Base-by-base conservation (phyloP, 2,329 filamentous ascomycete species). In the Aspergillus tanneri region DNA sequence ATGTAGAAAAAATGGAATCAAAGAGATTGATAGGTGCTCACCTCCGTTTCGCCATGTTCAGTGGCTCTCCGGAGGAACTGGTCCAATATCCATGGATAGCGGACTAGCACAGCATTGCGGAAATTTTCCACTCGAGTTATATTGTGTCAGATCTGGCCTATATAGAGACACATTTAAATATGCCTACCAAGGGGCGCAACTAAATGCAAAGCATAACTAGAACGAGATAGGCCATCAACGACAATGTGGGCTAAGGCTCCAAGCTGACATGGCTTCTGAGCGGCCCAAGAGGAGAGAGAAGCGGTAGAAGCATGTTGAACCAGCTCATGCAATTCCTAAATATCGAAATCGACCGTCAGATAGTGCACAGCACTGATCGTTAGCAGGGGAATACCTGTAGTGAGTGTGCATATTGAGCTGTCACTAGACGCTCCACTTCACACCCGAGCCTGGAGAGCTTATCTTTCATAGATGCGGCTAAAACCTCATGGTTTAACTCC, bases 191-290 rank as follows among this genome's bases (percentile, higher is more conserved):
- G 72, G 28, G 57, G 62, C n/a, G 72, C 63, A 30, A 84, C 61
- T 22, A 83, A 67, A 23, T 71, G 66, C 46, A 82, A 57, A 4
- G 78, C 72, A 50, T 77, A 76, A 3, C 74, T 69, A 64, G 78
- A 80, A 37, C 74, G 70, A 25, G 76, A 71, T 27, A 83, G 62
- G 21, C 74, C 76, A 49, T 78, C 73, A 23, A 77, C 60, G n/a
- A 80, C 57, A 25, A 66, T 64, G n/a, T 64, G 66, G 11, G 71
- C 69, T 18, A 83, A 63, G 18, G 66, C 61, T 9, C 66, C 63
- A 37, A 81, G 62, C 41, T 77, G 74, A 58, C 80, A 82, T 22
- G 71, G 70, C 49, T 79, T 75, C 14, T 64, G 69, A 25, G 70
- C 60, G 3, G 76, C 72, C 74, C 78, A 82, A 19, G 62, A 61